phyloP scores from a whole-genome alignment of 176 grass and related monocot genomes.

The Oryza glaberrima region DNA sequence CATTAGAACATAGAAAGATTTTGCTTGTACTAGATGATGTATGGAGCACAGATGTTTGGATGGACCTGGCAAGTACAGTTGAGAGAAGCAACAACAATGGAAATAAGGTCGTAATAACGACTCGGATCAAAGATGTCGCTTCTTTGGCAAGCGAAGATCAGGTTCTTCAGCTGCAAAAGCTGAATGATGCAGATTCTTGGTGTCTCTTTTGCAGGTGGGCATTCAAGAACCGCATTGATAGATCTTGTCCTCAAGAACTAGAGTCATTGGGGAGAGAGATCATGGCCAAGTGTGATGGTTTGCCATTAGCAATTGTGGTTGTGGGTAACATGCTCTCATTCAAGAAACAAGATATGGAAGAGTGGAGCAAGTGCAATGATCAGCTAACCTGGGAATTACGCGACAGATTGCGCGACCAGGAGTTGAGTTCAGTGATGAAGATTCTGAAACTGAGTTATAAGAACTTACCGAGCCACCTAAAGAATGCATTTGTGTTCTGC shows the following conservation, averaged over 20 bases:
- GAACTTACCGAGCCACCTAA: slow-evolving; percentile 47
- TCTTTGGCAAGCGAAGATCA: slow-evolving; percentile 27
- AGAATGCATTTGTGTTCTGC: slow-evolving; percentile 51
- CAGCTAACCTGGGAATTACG: slow-evolving; percentile 25
- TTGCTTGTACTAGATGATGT: slow-evolving; percentile 37
- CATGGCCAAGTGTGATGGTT: slow-evolving; percentile 30
- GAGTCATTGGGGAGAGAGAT: slow-evolving; percentile 29
- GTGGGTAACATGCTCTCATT: slow-evolving; percentile 34
- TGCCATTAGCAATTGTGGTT: slow-evolving; percentile 40
- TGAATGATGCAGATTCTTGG: slow-evolving; percentile 10
- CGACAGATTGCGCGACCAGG: slow-evolving; percentile 19
- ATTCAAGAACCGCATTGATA: slow-evolving; percentile 12
- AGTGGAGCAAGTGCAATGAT: slow-evolving; percentile 34
- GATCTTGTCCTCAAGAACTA: slow-evolving; percentile 27
- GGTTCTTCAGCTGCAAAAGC: slow-evolving; percentile 26
- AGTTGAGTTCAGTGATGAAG: slow-evolving; percentile 30
- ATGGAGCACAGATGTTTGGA: slow-evolving; percentile 30
- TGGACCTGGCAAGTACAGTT: slow-evolving; percentile 8
- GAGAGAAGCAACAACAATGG: not conserved
- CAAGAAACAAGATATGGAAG: not conserved
- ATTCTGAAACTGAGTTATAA: slow-evolving; percentile 51
- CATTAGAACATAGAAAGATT: slow-evolving; percentile 28
- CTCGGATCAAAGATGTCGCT: slow-evolving; percentile 15
- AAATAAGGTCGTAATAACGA: slow-evolving; percentile 31
- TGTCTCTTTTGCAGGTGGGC: slow-evolving; percentile 35